phyloP scores from a whole-genome alignment of 148 eudicot genomes.

The Salicornia ramosissima region DNA sequence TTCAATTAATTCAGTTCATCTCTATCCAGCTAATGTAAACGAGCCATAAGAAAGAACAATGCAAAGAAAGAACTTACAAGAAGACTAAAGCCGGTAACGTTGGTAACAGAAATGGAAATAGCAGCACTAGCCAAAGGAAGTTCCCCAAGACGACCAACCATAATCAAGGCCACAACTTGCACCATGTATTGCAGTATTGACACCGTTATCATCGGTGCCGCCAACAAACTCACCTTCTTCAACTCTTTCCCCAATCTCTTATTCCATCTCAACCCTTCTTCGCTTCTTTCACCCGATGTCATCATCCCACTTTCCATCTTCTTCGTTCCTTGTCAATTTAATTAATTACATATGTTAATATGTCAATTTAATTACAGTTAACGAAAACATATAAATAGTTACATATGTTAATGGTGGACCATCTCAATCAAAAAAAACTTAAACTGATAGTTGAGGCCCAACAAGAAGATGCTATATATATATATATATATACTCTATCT shows the following conservation, averaged over 20 bases:
- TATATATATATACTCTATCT: too few relatives aligned
- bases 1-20: too few relatives aligned
- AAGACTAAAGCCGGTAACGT: constrained; percentile 44
- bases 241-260: constrained; percentile 22
- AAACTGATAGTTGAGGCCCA: too few relatives aligned
- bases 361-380: too few relatives aligned
- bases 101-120: constrained; percentile 41
- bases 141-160: constrained; percentile 43
- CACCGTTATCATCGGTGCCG: constrained; percentile 38
- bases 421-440: too few relatives aligned
- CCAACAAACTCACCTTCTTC: constrained; percentile 28
- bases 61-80: constrained; percentile 24
- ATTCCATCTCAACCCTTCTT: background rate
- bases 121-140: constrained; percentile 40
- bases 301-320: background rate
- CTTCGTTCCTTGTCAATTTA: too few relatives aligned
- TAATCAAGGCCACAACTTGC: constrained; percentile 29
- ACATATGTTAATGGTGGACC: too few relatives aligned
- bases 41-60: constrained; percentile 3
- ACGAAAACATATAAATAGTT: too few relatives aligned
- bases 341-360: too few relatives aligned
- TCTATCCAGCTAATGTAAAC: too few relatives aligned
- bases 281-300: background rate
- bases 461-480: too few relatives aligned
- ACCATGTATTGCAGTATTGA: constrained; percentile 28